Base-by-base conservation (phyloP, 345 rosid genomes). In the Kernera saxatilis region DNA sequence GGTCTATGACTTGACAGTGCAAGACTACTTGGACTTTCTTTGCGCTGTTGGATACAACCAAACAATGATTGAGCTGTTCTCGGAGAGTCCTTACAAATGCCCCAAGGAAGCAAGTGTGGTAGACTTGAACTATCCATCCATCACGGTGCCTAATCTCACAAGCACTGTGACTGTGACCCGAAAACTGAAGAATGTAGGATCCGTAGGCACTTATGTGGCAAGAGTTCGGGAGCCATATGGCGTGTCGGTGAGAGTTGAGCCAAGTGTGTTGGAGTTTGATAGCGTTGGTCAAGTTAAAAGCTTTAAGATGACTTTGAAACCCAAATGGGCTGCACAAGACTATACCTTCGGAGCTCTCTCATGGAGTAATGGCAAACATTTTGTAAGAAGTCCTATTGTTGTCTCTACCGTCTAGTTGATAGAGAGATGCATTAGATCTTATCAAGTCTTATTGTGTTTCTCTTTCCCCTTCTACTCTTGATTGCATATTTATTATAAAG, bases 351-450 rank as follows among this genome's bases (percentile, higher is more conserved):
- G 96, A 17, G 75, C 71, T 9, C 67, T 87, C 12, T 73, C 68
- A 17, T 87, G 93, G 93, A 66, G 81, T 1, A 86, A 87, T 50
- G 85, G 87, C 6, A 41, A 13, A 13, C 93, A 85, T 55, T 71
- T 71, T 33, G 89, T 87, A 0, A 83, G 89, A 52, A 87, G 96
- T 77, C 91, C 93, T 3, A 85, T 87, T 74, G 84, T 56, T 10
- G 83, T 82, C 44, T 66, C 76, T 61, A 41, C 25, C 41, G 18
- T n/a, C 32, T 22, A 37, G 64, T 21, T 57, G 63, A 35, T 18
- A 25, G 9, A 54, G 39, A 54, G 11, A 22, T 50, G 7, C 60
- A 32, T 17, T 15, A 33, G 14, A 13, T 51, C 14, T 29, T 52
- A 8, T 49, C n/a, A 22, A 49, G 21, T 52, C 19, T 23, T 23